A percentile compares a stretch with the other conserved stretches of the same genome.
Evolutionary conservation across 1,284 basidiomycete species (phyloP).

Genomic region (Ustilago crameri): DNA sequence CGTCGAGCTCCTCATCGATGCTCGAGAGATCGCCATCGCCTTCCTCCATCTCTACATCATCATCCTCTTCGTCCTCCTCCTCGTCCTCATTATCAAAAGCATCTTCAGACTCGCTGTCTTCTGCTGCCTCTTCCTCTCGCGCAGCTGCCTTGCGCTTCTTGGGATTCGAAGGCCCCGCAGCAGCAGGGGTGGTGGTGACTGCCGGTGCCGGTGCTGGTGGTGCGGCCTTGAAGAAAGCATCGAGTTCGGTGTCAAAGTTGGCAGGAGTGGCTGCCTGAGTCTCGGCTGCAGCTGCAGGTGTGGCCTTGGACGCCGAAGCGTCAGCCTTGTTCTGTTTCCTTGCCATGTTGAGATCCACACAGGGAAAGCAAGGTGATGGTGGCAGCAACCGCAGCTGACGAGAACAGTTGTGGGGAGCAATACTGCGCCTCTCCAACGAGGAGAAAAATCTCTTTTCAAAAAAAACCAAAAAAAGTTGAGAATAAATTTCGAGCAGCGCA

Average conservation of each 20-base stretch:
- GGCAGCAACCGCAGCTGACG: not conserved
- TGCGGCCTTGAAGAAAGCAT: slow-evolving; percentile 58
- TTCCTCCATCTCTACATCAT: slow-evolving; percentile 39
- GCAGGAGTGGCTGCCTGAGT: slow-evolving; percentile 5
- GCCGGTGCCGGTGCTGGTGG: slow-evolving; percentile 21
- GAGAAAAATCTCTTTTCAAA: not conserved
- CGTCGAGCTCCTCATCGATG: slow-evolving; percentile 33
- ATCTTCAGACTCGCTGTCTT: slow-evolving; percentile 8
- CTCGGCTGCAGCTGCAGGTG: not conserved
- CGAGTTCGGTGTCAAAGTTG: slow-evolving; percentile 59
- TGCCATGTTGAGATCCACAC: slow-evolving; percentile 25
- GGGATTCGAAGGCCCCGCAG: slow-evolving; percentile 20
- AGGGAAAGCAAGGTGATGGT: not conserved
- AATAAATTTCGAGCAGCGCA: too few species aligned
- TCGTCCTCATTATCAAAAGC: slow-evolving; percentile 8
- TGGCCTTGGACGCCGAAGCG: not conserved
- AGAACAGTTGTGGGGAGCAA: too few species aligned
- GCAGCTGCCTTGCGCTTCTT: slow-evolving; percentile 37
- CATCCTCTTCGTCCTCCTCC: slow-evolving; percentile 20
- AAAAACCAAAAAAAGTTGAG: slow-evolving; percentile 4
- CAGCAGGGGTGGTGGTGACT: slow-evolving; percentile 3
- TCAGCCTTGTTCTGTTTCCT: slow-evolving; percentile 19
- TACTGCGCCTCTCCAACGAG: too few species aligned
- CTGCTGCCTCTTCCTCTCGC: slow-evolving; percentile 8
- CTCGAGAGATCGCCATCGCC: slow-evolving; percentile 45